Base-by-base conservation (phyloP, 2,329 filamentous ascomycete species). In the Rachicladosporium sp. region DNA sequence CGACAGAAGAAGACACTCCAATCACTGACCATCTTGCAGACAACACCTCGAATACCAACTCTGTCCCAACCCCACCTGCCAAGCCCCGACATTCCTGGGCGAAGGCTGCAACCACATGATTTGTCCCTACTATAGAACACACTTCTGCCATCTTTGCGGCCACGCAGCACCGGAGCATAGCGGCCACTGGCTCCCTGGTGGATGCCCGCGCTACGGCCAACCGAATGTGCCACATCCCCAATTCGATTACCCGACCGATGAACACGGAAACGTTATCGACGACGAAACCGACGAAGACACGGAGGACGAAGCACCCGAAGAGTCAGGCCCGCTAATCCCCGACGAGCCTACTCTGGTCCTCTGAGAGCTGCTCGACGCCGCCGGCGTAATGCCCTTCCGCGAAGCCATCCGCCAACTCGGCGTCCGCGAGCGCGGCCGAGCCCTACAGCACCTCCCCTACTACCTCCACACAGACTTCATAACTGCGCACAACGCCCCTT, bases 111-210 rank as follows among this genome's bases (percentile, higher is more conserved):
- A 48, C 23, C 38, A 41, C 21, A 39, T 48, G 29, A 36, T 21
- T 3, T 46, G 46, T 27, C 33, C 35, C 10, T 23, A 23, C n/a
- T 50, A 50, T 13, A 34, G 40, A 3, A 44, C 47, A 3, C 30
- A 49, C 29, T 45, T 53, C 31, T 49, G 47, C 37, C 46, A 41
- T 32, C 15, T 45, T 23, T 48, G 46, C 29, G 46, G 44, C 19
- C 11, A 33, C 7, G 12, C 21, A 10, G 34, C 23, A 27, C 33
- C 10, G 38, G 29, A 34, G 13, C 36, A n/a, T 7, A 37, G 33
- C 6, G 32, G 29, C 13, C 45, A 47, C 33, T 47, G 40, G 42
- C 29, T 29, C 15, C n/a, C 6, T 9, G 43, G 40, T n/a, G 31
- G 31, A n/a, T 47, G 45, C 19, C 45, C 45, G 30, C 40, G 45